Evolutionary conservation across 1,284 basidiomycete genomes (phyloP), one percentile per base, ranked within the genome.

Genomic region (Ganoderma resinaceum): DNA sequence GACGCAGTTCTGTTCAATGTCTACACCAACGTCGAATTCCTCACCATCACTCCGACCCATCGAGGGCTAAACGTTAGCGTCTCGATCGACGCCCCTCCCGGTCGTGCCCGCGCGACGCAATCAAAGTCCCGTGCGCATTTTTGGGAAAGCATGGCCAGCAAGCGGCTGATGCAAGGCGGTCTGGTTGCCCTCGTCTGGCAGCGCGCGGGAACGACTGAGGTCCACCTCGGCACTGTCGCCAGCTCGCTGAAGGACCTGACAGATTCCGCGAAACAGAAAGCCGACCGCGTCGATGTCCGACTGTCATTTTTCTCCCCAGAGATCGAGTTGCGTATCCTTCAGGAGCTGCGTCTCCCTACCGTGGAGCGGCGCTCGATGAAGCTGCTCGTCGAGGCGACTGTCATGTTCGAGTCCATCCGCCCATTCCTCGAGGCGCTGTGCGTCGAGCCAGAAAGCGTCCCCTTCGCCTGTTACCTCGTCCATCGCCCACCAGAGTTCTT

Each of bases 81-180:
- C n/a, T 38, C 62, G 1, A 53, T 78, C 40, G 76, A 78, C 61
- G 42, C 76, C 4, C 78, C 78, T 35, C 77, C 77, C 6, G 78
- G 77, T 2, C 66, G 66, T 4, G 73, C 77, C 3, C 75, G 77
- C 23, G 67, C 72, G 5, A 0, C 67, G 14, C 68, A 70, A 11
- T 49, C 70, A 4, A 72, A 66, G 53, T 67, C 65, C 14, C 72
- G 78, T 31, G 67, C 46, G 1, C 62, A 68, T 20, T 78, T 74
- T 62, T 80, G 78, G 78, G 75, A 79, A 60, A 72, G 71, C 38
- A 92, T 66, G 77, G 80, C 9, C 82, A 72, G 76, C 63, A 80
- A 78, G 61, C 72, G 77, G 0, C 72, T 80, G 16, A 72, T 75
- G 64, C 67, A 72, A 11, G 78, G 78, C 14, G 75, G 75, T 26